Percentiles rank a stretch among this genome's conserved stretches.
These are phyloP conservation scores for Backusella mclennaniae DNA, from an alignment of 192 early-diverging fungal genomes.

Conservation along the genomic window DNA sequence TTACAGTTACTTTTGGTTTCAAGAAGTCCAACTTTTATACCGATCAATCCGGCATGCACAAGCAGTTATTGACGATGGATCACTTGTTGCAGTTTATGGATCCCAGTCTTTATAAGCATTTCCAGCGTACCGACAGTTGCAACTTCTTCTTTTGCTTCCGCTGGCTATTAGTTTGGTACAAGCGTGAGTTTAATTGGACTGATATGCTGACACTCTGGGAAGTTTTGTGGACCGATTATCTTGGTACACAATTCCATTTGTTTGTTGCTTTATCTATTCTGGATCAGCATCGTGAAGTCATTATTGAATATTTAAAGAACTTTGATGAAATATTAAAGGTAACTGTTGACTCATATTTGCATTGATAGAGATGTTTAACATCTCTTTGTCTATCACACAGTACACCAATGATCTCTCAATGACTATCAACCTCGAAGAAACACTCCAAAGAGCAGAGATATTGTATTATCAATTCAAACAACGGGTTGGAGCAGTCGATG, in stretches of 20 bases:
- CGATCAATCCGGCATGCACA: slow-evolving; percentile 94
- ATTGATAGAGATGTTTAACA: too few species aligned
- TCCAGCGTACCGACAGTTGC: slow-evolving; percentile 77
- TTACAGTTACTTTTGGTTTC: neutral
- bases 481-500: slow-evolving; percentile 46
- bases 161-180: slow-evolving; percentile 96
- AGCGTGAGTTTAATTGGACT: slow-evolving; percentile 92
- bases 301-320: slow-evolving; percentile 74
- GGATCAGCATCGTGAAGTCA: slow-evolving; percentile 78
- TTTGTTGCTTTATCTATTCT: slow-evolving; percentile 97
- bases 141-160: slow-evolving; percentile 99
- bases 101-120: slow-evolving; percentile 77
- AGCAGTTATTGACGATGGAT: slow-evolving; percentile 79
- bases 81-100: slow-evolving; percentile 86
- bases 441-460: slow-evolving; percentile 75
- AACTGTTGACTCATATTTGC: neutral
- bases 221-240: slow-evolving; percentile 72
- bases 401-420: slow-evolving; percentile 86
- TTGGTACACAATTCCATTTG: slow-evolving; percentile 80
- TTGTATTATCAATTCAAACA: slow-evolving; percentile 64
- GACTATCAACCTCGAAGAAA: slow-evolving; percentile 73
- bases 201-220: slow-evolving; percentile 90
- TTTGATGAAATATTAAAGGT: slow-evolving; percentile 96
- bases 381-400: slow-evolving; percentile 27
- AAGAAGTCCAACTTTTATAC: slow-evolving; percentile 84